Evolutionary conservation across 1,139 yeast species (phyloP).

Genomic region (Lipomyces yarrowii): DNA sequence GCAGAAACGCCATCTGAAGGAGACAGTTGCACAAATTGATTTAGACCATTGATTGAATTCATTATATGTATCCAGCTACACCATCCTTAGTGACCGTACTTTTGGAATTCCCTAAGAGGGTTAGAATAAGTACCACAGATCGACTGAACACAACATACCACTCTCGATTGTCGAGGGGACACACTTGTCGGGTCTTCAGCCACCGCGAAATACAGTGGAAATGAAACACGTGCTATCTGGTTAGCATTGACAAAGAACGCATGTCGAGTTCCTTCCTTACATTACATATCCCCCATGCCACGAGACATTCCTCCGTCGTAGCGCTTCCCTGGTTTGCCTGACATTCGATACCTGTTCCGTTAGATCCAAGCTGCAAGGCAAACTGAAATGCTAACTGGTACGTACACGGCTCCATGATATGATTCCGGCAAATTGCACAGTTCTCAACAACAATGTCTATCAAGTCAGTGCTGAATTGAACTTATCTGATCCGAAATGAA

Average conservation of each 20-base stretch:
- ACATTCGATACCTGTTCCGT: conserved; percentile 65
- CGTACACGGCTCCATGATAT: conserved; percentile 94
- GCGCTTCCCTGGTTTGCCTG: conserved; percentile 74
- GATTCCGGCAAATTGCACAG: conserved; percentile 98
- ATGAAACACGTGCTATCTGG: conserved; percentile 71
- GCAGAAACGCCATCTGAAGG: background rate
- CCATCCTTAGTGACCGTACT: conserved; percentile 58
- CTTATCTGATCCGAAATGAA: background rate
- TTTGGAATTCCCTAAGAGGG: conserved; percentile 53
- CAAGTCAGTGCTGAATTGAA: conserved; percentile 27
- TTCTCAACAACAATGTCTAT: conserved; percentile 84
- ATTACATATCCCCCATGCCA: conserved; percentile 97
- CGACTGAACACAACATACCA: conserved; percentile 46
- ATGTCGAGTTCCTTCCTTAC: conserved; percentile 39
- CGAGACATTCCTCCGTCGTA: conserved; percentile 80
- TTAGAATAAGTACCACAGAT: background rate
- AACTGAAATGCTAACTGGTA: background rate
- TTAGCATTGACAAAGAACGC: background rate
- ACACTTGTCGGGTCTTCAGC: conserved; percentile 95
- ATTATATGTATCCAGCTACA: background rate
- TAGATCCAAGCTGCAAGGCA: background rate
- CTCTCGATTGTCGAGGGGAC: conserved; percentile 94
- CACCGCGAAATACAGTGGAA: conserved; percentile 95
- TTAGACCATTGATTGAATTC: background rate
- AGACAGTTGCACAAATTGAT: background rate